Conservation (phyloP, 495 filamentous ascomycete species). For the Xylaria sp. region DNA sequence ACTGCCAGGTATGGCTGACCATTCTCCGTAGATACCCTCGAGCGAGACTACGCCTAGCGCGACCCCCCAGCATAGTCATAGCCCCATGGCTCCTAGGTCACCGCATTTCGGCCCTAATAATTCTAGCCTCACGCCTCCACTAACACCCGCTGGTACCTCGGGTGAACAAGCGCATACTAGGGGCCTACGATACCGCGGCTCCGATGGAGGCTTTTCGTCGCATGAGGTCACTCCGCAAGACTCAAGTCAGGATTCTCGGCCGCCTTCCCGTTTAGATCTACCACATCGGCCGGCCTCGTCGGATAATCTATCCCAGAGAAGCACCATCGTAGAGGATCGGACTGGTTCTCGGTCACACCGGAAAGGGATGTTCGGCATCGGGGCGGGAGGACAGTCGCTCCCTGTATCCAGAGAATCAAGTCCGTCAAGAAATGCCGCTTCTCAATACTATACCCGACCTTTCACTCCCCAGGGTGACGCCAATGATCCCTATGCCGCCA, state of each 20-base stretch:
- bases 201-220: slow-evolving; percentile 41
- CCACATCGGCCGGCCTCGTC: slow-evolving; percentile 50
- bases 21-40: slow-evolving; percentile 47
- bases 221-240: slow-evolving; percentile 70
- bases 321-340: slow-evolving; percentile 41
- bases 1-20: slow-evolving; percentile 29
- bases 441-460: slow-evolving; percentile 67
- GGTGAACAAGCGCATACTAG: slow-evolving; percentile 41
- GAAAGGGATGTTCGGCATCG: slow-evolving; percentile 75
- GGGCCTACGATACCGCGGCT: slow-evolving; percentile 37
- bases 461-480: slow-evolving; percentile 81
- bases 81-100: slow-evolving; percentile 48
- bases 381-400: slow-evolving; percentile 68
- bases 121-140: slow-evolving; percentile 79
- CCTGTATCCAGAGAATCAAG: slow-evolving; percentile 70
- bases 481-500: slow-evolving; percentile 89
- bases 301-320: slow-evolving; percentile 43
- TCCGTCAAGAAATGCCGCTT: slow-evolving; percentile 65
- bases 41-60: slow-evolving; percentile 48
- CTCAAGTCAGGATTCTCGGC: slow-evolving; percentile 51
- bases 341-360: slow-evolving; percentile 55
- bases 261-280: slow-evolving; percentile 42
- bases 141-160: slow-evolving; percentile 81
- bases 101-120: slow-evolving; percentile 52
- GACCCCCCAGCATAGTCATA: slow-evolving; percentile 44